Evolutionary conservation across 345 rosid genomes (phyloP).

Genomic region (Murraya koenigii): DNA sequence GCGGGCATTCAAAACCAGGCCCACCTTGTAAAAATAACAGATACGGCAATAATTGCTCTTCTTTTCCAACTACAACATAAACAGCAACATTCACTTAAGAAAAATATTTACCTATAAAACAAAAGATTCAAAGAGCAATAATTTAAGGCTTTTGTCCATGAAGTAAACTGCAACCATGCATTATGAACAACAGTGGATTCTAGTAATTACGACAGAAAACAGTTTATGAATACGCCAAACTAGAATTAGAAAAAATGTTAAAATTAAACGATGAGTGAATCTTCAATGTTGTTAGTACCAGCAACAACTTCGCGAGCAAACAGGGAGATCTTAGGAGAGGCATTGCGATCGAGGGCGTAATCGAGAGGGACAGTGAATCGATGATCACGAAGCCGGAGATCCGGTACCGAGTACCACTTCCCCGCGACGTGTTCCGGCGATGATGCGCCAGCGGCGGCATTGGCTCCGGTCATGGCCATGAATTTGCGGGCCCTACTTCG

Average conservation of each 20-base stretch:
- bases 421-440: slow-evolving; percentile 51
- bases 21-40: slow-evolving; percentile 86
- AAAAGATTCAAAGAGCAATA: background rate
- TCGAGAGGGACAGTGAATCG: slow-evolving; percentile 78
- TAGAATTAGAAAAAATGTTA: background rate
- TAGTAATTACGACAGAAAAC: background rate
- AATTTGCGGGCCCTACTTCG: slow-evolving; percentile 17
- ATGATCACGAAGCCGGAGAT: slow-evolving; percentile 81
- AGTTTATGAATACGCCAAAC: background rate
- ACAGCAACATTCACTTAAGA: background rate
- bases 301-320: slow-evolving; percentile 85
- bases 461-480: slow-evolving; percentile 37
- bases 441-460: slow-evolving; percentile 13
- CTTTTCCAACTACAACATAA: slow-evolving; percentile 63
- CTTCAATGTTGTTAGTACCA: slow-evolving; percentile 37
- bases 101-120: background rate
- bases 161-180: background rate
- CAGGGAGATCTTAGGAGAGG: slow-evolving; percentile 55
- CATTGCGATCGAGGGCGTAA: slow-evolving; percentile 36
- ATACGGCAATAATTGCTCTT: slow-evolving; percentile 71
- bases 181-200: background rate
- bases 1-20: slow-evolving; percentile 85
- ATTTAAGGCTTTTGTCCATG: background rate
- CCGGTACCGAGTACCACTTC: slow-evolving; percentile 74
- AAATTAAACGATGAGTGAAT: background rate